A percentile compares a stretch with the other conserved stretches of the same genome.
Evolutionary conservation across 2,329 filamentous ascomycete species (phyloP).

Genomic region (Allantophomopsis cytisporea): DNA sequence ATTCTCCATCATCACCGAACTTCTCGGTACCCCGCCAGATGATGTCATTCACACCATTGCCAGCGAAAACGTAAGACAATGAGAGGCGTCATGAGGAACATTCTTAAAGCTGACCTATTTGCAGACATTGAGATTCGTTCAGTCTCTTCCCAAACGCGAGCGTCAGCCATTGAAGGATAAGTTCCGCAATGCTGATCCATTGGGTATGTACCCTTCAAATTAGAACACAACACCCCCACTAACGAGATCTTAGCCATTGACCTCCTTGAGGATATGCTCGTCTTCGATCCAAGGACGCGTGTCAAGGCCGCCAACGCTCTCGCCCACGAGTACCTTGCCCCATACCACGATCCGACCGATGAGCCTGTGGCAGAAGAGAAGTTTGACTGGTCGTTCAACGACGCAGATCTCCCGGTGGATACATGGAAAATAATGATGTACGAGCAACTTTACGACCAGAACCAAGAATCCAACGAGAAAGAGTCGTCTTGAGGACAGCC

Average conservation of each 20-base stretch:
- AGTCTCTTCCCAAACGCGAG: conserved; percentile 90
- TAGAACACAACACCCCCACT: conserved; percentile 4
- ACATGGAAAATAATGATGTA: conserved; percentile 99
- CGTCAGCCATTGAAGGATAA: conserved; percentile 76
- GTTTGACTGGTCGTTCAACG: conserved; percentile 99
- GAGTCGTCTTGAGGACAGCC: not conserved
- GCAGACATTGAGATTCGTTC: conserved; percentile 90
- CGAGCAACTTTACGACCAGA: conserved; percentile 21
- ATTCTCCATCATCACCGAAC: conserved; percentile 97
- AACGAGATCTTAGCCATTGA: conserved; percentile 57
- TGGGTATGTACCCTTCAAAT: conserved; percentile 38
- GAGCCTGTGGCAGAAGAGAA: conserved; percentile 94
- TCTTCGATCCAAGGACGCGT: conserved; percentile 95
- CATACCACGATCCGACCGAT: conserved; percentile 94
- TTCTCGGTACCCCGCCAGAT: conserved; percentile 89
- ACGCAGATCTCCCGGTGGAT: conserved; percentile 91
- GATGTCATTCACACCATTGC: conserved; percentile 98
- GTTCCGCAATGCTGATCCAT: conserved; percentile 87
- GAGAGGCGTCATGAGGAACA: not conserved
- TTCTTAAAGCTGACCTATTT: conserved; percentile 12
- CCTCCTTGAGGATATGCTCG: conserved; percentile 89
- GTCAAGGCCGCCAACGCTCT: conserved; percentile 79
- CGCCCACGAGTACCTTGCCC: conserved; percentile 83
- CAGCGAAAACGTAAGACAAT: conserved; percentile 72
- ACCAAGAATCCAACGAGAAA: not conserved